Percentiles rank a stretch among this genome's conserved stretches.
Evolutionary conservation across 345 rosid species (phyloP).

Genomic region (Chamaenerion angustifolium): DNA sequence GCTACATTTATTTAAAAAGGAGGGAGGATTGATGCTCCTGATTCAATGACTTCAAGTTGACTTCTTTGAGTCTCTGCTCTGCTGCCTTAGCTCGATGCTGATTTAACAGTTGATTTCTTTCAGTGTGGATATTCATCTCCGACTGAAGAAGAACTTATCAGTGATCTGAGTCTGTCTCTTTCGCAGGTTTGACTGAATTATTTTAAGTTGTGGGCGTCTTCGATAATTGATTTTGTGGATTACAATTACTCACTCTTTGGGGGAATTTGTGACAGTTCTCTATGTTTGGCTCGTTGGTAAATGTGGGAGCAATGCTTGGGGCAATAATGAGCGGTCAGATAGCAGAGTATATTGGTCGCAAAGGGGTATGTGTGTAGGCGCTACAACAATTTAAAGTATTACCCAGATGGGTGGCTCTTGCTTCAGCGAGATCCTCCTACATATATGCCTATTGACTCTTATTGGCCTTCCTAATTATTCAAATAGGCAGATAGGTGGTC

Average conservation of each 20-base stretch:
- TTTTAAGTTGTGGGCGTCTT: no score
- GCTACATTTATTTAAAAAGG: neutral
- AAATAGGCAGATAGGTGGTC: no score
- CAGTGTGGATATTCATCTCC: constrained; percentile 72
- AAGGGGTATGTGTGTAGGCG: constrained; percentile 36
- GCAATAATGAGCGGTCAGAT: constrained; percentile 70
- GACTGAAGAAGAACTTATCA: constrained; percentile 33
- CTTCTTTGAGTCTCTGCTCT: neutral
- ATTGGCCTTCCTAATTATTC: no score
- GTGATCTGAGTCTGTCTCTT: constrained; percentile 39
- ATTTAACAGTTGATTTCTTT: neutral
- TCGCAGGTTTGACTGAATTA: constrained; percentile 39
- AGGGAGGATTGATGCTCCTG: neutral
- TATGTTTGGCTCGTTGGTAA: constrained; percentile 52
- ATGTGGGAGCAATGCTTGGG: constrained; percentile 74
- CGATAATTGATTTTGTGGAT: no score
- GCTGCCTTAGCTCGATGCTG: neutral
- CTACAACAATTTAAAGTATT: no score
- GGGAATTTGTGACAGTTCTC: constrained; percentile 26
- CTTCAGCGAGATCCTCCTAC: no score
- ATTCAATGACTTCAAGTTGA: neutral
- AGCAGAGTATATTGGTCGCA: constrained; percentile 59
- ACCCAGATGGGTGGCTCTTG: no score
- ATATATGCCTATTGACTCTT: no score
- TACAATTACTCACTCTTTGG: no score